Conservation (phyloP, 1,139 yeast species). For the Yarrowia galli region DNA sequence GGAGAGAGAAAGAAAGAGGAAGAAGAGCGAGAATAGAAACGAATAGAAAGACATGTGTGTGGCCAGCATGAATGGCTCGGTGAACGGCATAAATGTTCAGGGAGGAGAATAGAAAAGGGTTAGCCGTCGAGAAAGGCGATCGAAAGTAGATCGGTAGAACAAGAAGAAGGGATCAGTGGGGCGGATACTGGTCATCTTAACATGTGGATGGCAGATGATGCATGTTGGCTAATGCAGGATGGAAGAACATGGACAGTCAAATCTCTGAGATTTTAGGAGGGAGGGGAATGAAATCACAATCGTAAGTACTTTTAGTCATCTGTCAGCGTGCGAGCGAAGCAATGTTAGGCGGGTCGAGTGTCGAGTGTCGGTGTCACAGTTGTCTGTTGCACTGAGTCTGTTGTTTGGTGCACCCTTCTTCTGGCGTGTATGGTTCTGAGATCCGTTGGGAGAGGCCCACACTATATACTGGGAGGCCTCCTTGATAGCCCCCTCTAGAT, state of each 20-base stretch:
- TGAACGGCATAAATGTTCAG: constrained; percentile 2
- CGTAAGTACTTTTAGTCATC: background rate
- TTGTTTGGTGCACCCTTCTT: constrained; percentile 3
- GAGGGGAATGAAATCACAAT: background rate
- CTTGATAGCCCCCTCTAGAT: background rate
- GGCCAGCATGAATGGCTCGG: constrained; percentile 15
- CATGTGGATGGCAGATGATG: background rate
- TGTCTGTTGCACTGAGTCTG: background rate
- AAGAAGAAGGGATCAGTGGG: constrained; percentile 3
- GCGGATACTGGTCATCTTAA: background rate
- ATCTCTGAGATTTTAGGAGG: background rate
- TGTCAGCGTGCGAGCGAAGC: background rate
- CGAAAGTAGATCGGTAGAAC: constrained; percentile 1
- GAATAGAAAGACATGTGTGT: background rate
- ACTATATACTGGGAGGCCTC: constrained; percentile 11
- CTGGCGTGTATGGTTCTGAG: constrained; percentile 7
- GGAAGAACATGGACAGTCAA: background rate
- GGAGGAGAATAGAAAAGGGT: background rate
- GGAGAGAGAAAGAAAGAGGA: background rate
- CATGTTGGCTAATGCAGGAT: background rate
- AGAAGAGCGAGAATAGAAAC: background rate
- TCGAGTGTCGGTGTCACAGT: background rate
- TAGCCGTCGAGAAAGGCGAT: constrained; percentile 10
- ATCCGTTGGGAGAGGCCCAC: background rate
- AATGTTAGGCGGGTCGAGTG: background rate